A percentile compares a stretch with the other conserved stretches of the same genome.
Evolutionary conservation across 2,329 filamentous ascomycete genomes (phyloP).

Genomic region (Fusarium verrucosum): DNA sequence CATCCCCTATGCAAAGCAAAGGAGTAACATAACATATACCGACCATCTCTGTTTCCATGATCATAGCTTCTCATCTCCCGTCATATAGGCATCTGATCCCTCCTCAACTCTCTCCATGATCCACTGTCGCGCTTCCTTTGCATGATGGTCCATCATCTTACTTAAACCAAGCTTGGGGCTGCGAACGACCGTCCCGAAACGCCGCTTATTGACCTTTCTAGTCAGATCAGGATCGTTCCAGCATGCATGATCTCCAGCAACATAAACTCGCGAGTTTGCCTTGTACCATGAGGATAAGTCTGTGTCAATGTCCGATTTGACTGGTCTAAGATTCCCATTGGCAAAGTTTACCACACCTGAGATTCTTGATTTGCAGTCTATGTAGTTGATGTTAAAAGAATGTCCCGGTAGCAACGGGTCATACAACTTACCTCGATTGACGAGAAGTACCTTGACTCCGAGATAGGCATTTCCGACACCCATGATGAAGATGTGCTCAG

Average conservation of each 20-base stretch:
- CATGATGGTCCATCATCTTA: constrained; percentile 66
- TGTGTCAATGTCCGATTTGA: constrained; percentile 81
- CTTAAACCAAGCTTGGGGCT: constrained; percentile 60
- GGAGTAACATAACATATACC: not conserved
- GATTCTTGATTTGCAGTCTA: constrained; percentile 74
- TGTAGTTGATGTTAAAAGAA: constrained; percentile 27
- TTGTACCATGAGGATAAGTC: constrained; percentile 84
- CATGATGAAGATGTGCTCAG: constrained; percentile 81
- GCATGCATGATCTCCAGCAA: constrained; percentile 77
- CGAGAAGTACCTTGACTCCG: constrained; percentile 82
- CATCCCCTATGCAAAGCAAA: not conserved
- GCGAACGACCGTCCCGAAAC: constrained; percentile 67
- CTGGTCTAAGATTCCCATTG: constrained; percentile 76
- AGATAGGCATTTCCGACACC: constrained; percentile 90
- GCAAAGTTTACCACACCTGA: constrained; percentile 84
- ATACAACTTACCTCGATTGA: constrained; percentile 69
- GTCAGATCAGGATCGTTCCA: constrained; percentile 73
- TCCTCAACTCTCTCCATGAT: constrained; percentile 54
- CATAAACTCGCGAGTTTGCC: constrained; percentile 80
- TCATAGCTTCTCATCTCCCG: constrained; percentile 58
- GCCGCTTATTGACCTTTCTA: constrained; percentile 66
- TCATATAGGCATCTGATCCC: constrained; percentile 54
- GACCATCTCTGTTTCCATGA: not conserved
- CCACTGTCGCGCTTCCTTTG: constrained; percentile 61
- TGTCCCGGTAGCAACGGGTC: not conserved